These are phyloP conservation scores for Sarcocystis neurona DNA, from an alignment of 169 alveolate species.

Conservation along the genomic window DNA sequence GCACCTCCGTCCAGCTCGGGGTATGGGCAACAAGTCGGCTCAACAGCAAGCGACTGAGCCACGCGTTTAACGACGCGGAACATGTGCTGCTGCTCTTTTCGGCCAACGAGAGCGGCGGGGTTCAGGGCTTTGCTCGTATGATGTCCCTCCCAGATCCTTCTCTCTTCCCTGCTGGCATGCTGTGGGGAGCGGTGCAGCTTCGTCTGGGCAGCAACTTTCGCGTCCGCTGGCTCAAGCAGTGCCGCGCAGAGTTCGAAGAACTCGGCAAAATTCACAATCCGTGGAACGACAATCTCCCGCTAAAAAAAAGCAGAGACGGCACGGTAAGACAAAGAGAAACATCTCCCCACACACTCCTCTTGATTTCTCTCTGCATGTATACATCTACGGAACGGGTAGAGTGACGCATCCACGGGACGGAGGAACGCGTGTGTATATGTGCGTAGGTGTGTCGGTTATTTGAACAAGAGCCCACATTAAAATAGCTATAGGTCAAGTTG, in stretches of 20 bases:
- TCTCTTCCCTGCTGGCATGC: constrained; percentile 68
- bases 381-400: too few species aligned
- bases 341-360: background rate
- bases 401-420: too few species aligned
- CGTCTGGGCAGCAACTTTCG: constrained; percentile 81
- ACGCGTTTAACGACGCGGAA: constrained; percentile 71
- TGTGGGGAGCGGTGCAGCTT: constrained; percentile 78
- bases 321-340: constrained; percentile 37
- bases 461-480: too few species aligned
- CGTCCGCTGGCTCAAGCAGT: constrained; percentile 81
- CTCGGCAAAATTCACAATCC: constrained; percentile 75
- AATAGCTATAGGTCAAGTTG: too few species aligned
- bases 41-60: constrained; percentile 70
- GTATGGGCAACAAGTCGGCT: constrained; percentile 81
- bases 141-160: constrained; percentile 71
- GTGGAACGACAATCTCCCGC: constrained; percentile 78
- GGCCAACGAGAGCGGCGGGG: constrained; percentile 83
- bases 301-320: constrained; percentile 82
- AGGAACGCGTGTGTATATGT: too few species aligned
- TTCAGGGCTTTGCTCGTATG: constrained; percentile 83
- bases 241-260: constrained; percentile 76
- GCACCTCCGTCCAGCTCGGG: constrained; percentile 76
- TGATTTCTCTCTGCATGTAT: background rate
- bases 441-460: too few species aligned
- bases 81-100: constrained; percentile 79